Conservation (phyloP, 768 basidiomycete genomes). For the Lactarius tabidus region DNA sequence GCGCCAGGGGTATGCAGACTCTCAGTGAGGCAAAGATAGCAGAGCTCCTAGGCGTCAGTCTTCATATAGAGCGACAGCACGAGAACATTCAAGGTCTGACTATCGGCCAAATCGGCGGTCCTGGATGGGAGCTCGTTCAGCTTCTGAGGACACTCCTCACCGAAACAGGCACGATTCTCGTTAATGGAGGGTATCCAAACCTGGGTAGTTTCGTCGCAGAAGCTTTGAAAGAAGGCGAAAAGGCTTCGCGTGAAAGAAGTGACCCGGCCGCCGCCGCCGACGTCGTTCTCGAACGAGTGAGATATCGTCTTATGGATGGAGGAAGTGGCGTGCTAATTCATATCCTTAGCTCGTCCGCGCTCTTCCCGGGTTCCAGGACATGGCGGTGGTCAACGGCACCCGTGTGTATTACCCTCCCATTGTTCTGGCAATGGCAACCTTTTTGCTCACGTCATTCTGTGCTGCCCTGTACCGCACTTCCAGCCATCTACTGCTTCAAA, state of each 20-base stretch:
- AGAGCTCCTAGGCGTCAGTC: constrained; percentile 63
- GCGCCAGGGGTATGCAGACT: constrained; percentile 59
- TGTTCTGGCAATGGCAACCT: constrained; percentile 3
- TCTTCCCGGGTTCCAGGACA: constrained; percentile 81
- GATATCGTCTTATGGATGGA: constrained; percentile 25
- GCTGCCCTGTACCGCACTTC: background rate
- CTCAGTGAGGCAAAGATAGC: constrained; percentile 58
- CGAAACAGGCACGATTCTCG: constrained; percentile 67
- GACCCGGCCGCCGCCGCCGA: constrained; percentile 44
- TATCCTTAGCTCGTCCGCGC: constrained; percentile 61
- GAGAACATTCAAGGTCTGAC: constrained; percentile 62
- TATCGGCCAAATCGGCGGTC: constrained; percentile 74
- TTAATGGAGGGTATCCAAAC: constrained; percentile 56
- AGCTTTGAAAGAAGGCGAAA: constrained; percentile 53
- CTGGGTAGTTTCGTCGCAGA: constrained; percentile 74
- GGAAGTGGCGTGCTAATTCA: constrained; percentile 16
- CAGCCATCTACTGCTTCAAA: constrained; percentile 87
- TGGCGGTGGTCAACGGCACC: constrained; percentile 58
- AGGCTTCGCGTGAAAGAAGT: constrained; percentile 31
- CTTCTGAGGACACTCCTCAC: constrained; percentile 59
- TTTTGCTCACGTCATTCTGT: constrained; percentile 6
- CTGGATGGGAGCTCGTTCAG: constrained; percentile 66
- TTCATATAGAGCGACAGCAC: constrained; percentile 70
- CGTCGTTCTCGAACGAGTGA: constrained; percentile 58
- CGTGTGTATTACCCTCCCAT: constrained; percentile 43